phyloP scores from a whole-genome alignment of 257 asterid genomes.

The Fraxinus americana region DNA sequence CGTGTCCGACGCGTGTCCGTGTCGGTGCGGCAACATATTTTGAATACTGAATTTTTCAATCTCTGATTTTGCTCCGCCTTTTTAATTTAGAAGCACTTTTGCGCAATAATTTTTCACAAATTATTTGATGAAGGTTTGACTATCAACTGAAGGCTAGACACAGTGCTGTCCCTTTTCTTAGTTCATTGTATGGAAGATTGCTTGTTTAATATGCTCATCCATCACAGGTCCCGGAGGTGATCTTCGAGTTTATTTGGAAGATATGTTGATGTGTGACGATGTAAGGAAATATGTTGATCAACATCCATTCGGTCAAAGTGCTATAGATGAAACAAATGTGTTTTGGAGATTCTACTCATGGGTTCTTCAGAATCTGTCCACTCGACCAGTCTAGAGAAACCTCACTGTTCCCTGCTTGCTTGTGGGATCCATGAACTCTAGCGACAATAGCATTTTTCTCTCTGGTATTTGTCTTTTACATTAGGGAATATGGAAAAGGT shows the following conservation, averaged over 20 bases:
- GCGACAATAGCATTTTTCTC: neutral
- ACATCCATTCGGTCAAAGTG: slow-evolving; percentile 78
- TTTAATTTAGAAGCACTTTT: too few species aligned
- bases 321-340: slow-evolving; percentile 50
- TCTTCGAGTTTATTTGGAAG: slow-evolving; percentile 75
- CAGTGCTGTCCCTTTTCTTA: slow-evolving; percentile 10
- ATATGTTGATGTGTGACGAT: slow-evolving; percentile 48
- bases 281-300: slow-evolving; percentile 58
- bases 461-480: neutral
- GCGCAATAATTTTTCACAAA: too few species aligned
- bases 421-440: neutral
- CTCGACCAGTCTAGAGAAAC: neutral
- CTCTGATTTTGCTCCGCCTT: too few species aligned
- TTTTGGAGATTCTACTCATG: slow-evolving; percentile 66
- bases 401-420: neutral
- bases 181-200: slow-evolving; percentile 4
- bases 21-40: too few species aligned
- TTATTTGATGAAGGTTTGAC: too few species aligned
- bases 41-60: too few species aligned
- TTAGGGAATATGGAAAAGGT: neutral
- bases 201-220: slow-evolving; percentile 6
- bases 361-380: slow-evolving; percentile 43
- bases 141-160: too few species aligned
- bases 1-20: too few species aligned
- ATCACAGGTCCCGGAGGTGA: slow-evolving; percentile 71